phyloP scores from a whole-genome alignment of 2,329 filamentous ascomycete genomes.

The Epichloe coenophiala region DNA sequence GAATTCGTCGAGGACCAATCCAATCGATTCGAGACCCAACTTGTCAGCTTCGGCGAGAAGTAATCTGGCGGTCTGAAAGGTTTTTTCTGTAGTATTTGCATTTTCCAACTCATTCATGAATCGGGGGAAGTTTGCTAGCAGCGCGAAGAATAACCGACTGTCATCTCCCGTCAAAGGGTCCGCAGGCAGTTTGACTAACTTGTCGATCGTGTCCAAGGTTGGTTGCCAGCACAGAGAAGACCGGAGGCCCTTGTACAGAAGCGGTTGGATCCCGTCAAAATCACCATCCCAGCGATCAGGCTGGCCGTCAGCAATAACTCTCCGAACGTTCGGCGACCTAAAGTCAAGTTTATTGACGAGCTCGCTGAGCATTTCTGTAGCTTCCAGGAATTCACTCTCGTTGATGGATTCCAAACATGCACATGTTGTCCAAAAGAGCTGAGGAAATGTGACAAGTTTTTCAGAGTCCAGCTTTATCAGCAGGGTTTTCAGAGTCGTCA shows the following conservation, averaged over 20 bases:
- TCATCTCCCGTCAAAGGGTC: constrained; percentile 73
- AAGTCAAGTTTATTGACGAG: constrained; percentile 77
- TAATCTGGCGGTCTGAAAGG: constrained; percentile 50
- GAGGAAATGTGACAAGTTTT: constrained; percentile 77
- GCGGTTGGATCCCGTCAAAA: constrained; percentile 74
- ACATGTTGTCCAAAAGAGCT: constrained; percentile 95
- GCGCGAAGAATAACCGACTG: constrained; percentile 66
- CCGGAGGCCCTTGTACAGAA: constrained; percentile 84
- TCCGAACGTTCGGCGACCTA: constrained; percentile 51
- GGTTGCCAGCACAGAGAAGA: constrained; percentile 72
- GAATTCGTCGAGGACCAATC: constrained; percentile 56
- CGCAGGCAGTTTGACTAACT: constrained; percentile 63
- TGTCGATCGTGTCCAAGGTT: constrained; percentile 65
- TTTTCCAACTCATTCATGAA: constrained; percentile 71
- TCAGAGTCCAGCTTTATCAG: constrained; percentile 71
- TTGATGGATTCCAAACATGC: constrained; percentile 95
- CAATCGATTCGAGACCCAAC: constrained; percentile 55
- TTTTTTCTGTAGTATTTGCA: constrained; percentile 37
- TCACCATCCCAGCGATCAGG: constrained; percentile 78
- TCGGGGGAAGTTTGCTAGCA: constrained; percentile 77
- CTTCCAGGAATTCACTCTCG: constrained; percentile 86
- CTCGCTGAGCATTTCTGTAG: constrained; percentile 79
- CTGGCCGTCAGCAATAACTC: constrained; percentile 61
- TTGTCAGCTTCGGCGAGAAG: constrained; percentile 61
- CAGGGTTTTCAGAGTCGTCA: constrained; percentile 85